A percentile compares a stretch with the other conserved stretches of the same genome.
phyloP scores from a whole-genome alignment of 352 stramenopile genomes.

The Globisporangium mamillatum region DNA sequence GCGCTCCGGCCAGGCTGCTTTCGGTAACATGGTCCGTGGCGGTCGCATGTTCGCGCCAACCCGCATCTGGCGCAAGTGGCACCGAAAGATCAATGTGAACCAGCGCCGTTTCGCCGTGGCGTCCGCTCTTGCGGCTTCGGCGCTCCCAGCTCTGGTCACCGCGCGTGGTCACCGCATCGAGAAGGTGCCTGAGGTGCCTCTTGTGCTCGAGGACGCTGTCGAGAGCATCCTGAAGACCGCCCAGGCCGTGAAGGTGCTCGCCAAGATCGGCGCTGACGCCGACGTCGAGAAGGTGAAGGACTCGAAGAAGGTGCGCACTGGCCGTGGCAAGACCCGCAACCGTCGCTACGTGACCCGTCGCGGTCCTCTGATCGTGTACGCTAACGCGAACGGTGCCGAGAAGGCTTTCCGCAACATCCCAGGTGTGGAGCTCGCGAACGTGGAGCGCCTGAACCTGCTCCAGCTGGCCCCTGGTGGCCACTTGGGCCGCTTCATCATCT shows the following conservation, averaged over 20 bases:
- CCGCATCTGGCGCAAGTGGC: conserved; percentile 99
- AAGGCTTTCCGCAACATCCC: conserved; percentile 98
- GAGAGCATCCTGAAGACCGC: conserved; percentile 95
- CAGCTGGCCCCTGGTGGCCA: conserved; percentile 98
- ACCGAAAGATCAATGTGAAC: conserved; percentile 98
- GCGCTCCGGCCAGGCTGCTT: conserved; percentile 97
- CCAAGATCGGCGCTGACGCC: conserved; percentile 91
- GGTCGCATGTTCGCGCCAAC: conserved; percentile 99
- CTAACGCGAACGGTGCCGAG: conserved; percentile 91
- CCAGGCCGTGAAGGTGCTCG: conserved; percentile 93
- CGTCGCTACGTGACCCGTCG: conserved; percentile 94
- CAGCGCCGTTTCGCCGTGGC: conserved; percentile 97
- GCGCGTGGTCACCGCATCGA: conserved; percentile 97
- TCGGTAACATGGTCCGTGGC: conserved; percentile 98
- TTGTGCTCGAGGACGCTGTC: conserved; percentile 94
- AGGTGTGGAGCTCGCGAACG: conserved; percentile 96
- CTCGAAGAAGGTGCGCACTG: conserved; percentile 97
- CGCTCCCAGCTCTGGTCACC: conserved; percentile 96
- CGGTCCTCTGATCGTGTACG: conserved; percentile 97
- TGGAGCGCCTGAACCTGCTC: conserved; percentile 98
- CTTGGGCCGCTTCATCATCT: conserved; percentile 98
- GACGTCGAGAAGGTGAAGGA: conserved; percentile 98
- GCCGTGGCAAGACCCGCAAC: conserved; percentile 99
- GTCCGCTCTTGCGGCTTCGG: conserved; percentile 96
- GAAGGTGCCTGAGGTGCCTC: conserved; percentile 96